Percentiles rank a stretch among this genome's conserved stretches.
phyloP scores from a whole-genome alignment of 225 moss, liverwort and hornwort species.

The Sphagnum tenellum region DNA sequence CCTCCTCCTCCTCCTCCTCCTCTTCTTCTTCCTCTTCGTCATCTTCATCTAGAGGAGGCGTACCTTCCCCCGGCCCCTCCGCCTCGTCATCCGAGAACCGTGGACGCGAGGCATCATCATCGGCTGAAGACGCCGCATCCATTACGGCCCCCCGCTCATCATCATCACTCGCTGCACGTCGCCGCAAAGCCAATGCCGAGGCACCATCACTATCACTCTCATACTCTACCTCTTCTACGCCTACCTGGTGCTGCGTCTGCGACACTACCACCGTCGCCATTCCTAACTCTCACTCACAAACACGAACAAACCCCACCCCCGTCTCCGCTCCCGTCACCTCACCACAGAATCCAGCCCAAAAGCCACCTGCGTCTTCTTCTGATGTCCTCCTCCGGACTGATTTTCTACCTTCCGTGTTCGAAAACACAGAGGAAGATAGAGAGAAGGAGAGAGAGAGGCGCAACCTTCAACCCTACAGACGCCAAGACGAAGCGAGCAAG shows the following conservation, averaged over 20 bases:
- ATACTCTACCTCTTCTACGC: conserved; percentile 88
- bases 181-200: conserved; percentile 71
- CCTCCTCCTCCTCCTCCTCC: conserved; percentile 25
- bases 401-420: too few relatives aligned
- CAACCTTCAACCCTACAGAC: too few relatives aligned
- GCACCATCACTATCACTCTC: conserved; percentile 97
- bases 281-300: background rate
- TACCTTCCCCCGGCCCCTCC: conserved; percentile 48
- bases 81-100: conserved; percentile 83
- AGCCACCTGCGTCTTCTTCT: too few relatives aligned
- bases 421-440: too few relatives aligned
- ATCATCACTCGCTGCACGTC: conserved; percentile 91
- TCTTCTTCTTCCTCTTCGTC: conserved; percentile 42
- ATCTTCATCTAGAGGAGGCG: conserved; percentile 44
- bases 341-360: too few relatives aligned
- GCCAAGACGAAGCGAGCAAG: too few relatives aligned
- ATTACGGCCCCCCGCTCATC: conserved; percentile 51
- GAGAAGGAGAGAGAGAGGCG: too few relatives aligned
- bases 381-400: too few relatives aligned
- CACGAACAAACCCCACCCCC: background rate
- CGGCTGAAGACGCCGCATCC: conserved; percentile 49
- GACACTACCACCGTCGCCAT: conserved; percentile 40
- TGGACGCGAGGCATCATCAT: conserved; percentile 33
- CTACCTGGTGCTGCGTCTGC: conserved; percentile 34
- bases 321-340: too few relatives aligned